Percentiles rank a stretch among this genome's conserved stretches.
phyloP scores from a whole-genome alignment of 495 filamentous ascomycete genomes.

The Neurospora sublineolata region DNA sequence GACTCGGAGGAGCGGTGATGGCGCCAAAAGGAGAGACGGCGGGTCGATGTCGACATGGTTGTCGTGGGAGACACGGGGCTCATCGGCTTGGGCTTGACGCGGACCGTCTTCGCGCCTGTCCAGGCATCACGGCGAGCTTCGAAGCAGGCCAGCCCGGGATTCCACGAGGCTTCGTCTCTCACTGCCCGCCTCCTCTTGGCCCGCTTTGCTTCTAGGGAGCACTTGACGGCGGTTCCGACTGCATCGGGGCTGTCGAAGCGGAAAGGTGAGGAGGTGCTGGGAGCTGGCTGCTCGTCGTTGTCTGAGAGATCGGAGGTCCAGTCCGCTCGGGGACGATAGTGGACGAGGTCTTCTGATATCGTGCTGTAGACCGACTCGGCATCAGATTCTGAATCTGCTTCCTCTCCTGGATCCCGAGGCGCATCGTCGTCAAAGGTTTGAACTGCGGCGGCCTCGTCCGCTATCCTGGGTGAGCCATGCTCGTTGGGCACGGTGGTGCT shows the following conservation, averaged over 20 bases:
- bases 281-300: constrained; percentile 18
- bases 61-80: constrained; percentile 19
- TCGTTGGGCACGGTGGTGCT: neutral
- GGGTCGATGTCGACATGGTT: constrained; percentile 3
- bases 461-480: neutral
- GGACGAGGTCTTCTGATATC: constrained; percentile 31
- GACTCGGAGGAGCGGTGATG: constrained; percentile 23
- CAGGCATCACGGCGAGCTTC: constrained; percentile 67
- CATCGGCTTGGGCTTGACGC: constrained; percentile 26
- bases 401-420: constrained; percentile 17
- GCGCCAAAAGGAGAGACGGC: constrained; percentile 17
- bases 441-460: neutral
- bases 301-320: constrained; percentile 39
- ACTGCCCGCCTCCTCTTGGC: constrained; percentile 49
- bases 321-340: constrained; percentile 31
- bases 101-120: constrained; percentile 57
- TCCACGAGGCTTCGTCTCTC: constrained; percentile 73
- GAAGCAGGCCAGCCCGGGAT: constrained; percentile 68
- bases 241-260: constrained; percentile 54
- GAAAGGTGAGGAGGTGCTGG: constrained; percentile 34
- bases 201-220: constrained; percentile 31
- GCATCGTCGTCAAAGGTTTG: constrained; percentile 6
- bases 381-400: constrained; percentile 29
- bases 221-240: constrained; percentile 35
- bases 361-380: constrained; percentile 34